Conservation (phyloP, 257 asterid genomes). For the Voacanga thouarsii region DNA sequence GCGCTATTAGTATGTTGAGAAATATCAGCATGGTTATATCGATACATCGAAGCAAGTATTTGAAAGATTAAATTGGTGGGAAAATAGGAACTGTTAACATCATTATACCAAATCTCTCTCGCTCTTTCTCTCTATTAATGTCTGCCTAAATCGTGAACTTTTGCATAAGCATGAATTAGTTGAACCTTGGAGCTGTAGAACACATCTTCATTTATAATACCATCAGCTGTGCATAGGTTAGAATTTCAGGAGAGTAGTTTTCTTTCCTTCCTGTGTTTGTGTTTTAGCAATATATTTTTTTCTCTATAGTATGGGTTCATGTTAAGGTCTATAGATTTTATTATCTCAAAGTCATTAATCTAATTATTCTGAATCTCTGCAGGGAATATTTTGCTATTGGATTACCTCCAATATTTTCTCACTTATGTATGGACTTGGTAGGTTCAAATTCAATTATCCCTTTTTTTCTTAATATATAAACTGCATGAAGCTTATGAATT, state of each 20-base stretch:
- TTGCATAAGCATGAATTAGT: background rate
- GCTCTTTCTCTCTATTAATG: no score
- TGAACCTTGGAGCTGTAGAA: background rate
- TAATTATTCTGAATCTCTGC: slow-evolving; percentile 23
- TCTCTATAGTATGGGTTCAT: background rate
- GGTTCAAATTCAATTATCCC: slow-evolving; percentile 33
- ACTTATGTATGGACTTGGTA: slow-evolving; percentile 70
- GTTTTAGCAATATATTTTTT: background rate
- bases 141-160: background rate
- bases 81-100: no score
- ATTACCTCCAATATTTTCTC: slow-evolving; percentile 83
- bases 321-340: background rate
- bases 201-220: background rate
- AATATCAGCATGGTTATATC: background rate
- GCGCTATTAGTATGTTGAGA: background rate
- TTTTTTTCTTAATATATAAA: background rate
- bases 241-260: background rate
- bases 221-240: background rate
- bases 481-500: background rate
- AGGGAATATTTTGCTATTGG: slow-evolving; percentile 97
- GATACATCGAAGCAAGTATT: no score
- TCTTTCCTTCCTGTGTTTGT: background rate
- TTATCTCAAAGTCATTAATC: background rate
- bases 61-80: background rate
- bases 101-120: no score